A percentile compares a stretch with the other conserved stretches of the same genome.
Evolutionary conservation across 2,329 filamentous ascomycete species (phyloP).

Genomic region (Ophiosphaerella narmari): DNA sequence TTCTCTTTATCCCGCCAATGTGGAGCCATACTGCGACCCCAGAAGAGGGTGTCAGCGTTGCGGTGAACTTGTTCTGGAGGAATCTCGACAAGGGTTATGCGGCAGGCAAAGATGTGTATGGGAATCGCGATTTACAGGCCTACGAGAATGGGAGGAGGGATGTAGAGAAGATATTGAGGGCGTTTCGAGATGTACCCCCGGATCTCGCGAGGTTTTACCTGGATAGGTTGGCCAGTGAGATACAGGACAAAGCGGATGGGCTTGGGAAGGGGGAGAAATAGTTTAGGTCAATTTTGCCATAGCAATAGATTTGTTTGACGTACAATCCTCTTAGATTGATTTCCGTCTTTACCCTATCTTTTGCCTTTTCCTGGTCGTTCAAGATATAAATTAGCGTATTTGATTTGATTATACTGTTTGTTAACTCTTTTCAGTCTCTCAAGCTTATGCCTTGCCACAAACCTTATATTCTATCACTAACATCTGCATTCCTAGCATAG

Average conservation of each 20-base stretch:
- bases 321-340: too few relatives aligned
- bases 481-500: too few relatives aligned
- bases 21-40: constrained; percentile 79
- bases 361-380: too few relatives aligned
- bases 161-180: constrained; percentile 66
- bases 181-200: constrained; percentile 67
- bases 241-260: constrained; percentile 50
- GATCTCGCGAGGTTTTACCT: constrained; percentile 78
- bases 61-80: constrained; percentile 89
- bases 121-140: constrained; percentile 80
- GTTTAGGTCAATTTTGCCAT: too few relatives aligned
- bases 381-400: too few relatives aligned
- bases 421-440: too few relatives aligned
- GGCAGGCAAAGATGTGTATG: constrained; percentile 80
- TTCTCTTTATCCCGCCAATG: constrained; percentile 79
- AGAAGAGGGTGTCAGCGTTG: constrained; percentile 63
- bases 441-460: too few relatives aligned
- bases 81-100: constrained; percentile 71
- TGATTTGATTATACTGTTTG: too few relatives aligned
- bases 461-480: too few relatives aligned
- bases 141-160: constrained; percentile 82
- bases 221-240: constrained; percentile 70
- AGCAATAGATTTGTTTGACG: too few relatives aligned
- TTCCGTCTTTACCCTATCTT: too few relatives aligned
- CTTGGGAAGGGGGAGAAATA: not conserved